These are phyloP conservation scores for Podospora fimiseda DNA, from an alignment of 495 filamentous ascomycete species.

Conservation along the genomic window DNA sequence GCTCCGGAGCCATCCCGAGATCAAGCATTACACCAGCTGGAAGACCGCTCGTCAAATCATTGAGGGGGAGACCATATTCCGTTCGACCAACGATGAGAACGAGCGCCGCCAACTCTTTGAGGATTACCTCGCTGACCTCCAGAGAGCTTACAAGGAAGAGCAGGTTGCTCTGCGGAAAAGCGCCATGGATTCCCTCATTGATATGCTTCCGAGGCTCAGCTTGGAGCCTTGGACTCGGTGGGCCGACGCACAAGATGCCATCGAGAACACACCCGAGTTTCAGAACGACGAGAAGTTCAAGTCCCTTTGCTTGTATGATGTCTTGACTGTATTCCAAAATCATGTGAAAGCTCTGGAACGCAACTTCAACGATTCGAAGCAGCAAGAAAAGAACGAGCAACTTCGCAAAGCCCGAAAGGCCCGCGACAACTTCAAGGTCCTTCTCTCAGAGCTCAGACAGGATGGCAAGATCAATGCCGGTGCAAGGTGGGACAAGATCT, in stretches of 20 bases:
- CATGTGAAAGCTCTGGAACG: conserved; percentile 90
- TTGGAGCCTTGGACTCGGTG: conserved; percentile 93
- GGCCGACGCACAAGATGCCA: conserved; percentile 79
- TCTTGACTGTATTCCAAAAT: conserved; percentile 88
- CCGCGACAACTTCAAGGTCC: conserved; percentile 68
- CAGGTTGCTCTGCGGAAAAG: conserved; percentile 67
- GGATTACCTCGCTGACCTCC: conserved; percentile 83
- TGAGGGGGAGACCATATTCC: conserved; percentile 91
- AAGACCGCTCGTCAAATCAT: conserved; percentile 93
- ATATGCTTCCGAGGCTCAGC: conserved; percentile 73
- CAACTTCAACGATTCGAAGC: conserved; percentile 79
- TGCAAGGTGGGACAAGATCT: conserved; percentile 81
- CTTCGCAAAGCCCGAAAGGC: conserved; percentile 75
- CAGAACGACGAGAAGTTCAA: conserved; percentile 84
- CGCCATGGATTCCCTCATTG: conserved; percentile 78
- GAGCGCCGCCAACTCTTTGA: conserved; percentile 92
- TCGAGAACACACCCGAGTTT: conserved; percentile 73
- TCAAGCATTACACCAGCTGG: conserved; percentile 97
- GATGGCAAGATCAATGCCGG: conserved; percentile 84
- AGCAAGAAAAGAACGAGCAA: conserved; percentile 76
- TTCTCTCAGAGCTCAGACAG: conserved; percentile 66
- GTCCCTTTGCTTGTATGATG: conserved; percentile 77
- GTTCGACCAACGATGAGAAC: conserved; percentile 78
- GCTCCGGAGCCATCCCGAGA: conserved; percentile 94
- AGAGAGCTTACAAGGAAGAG: conserved; percentile 66